Percentiles rank a stretch among this genome's conserved stretches.
Conservation (phyloP, 768 basidiomycete species). For the Tubosaeta brunneosetosa region DNA sequence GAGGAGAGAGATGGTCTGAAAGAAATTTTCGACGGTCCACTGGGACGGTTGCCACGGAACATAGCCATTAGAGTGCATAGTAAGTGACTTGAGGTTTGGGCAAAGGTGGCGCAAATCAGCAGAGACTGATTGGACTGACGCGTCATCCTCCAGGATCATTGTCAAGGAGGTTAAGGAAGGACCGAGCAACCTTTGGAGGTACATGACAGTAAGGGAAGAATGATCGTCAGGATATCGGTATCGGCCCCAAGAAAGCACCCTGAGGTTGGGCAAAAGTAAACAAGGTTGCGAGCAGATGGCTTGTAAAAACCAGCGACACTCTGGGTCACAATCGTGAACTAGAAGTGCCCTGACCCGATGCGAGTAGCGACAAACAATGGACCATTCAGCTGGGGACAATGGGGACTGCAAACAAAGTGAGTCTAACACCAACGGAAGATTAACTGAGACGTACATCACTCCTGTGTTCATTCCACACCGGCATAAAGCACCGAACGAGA, state of each 20-base stretch:
- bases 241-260: neutral
- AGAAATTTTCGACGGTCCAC: neutral
- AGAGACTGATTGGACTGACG: neutral
- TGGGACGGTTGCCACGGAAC: neutral
- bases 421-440: neutral
- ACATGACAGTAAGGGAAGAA: neutral
- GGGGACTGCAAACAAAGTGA: neutral
- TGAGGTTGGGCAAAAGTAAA: neutral
- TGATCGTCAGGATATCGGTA: no score
- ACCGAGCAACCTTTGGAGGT: neutral
- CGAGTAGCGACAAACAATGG: neutral
- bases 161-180: neutral
- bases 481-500: neutral
- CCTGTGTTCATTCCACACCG: neutral
- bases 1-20: neutral
- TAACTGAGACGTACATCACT: neutral
- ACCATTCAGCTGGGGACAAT: neutral
- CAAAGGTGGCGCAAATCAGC: neutral
- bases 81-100: neutral
- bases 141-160: neutral
- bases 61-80: neutral
- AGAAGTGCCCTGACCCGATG: neutral
- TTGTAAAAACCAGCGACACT: neutral
- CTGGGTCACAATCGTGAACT: neutral
- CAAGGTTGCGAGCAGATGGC: no score